Evolutionary conservation across 805 yeast genomes (phyloP).

Genomic region (Isabelozyma heimii): DNA sequence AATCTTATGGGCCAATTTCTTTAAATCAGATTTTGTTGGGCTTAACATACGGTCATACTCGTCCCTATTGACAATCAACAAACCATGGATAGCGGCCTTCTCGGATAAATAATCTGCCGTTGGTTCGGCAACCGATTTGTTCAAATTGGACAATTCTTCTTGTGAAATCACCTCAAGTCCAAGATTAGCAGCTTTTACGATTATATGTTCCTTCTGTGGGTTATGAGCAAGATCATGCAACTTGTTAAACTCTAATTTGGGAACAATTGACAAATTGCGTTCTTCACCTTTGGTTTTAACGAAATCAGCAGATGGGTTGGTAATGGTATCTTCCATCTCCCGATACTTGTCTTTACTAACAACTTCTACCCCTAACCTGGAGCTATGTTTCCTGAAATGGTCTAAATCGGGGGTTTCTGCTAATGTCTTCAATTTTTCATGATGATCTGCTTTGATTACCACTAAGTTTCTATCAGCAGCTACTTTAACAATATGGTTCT

Average conservation of each 20-base stretch:
- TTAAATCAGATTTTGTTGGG: slow-evolving; percentile 11
- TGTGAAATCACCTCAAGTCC: slow-evolving; percentile 14
- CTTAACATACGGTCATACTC: not conserved
- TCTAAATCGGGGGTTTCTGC: slow-evolving; percentile 15
- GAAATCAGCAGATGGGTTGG: slow-evolving; percentile 7
- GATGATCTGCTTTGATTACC: slow-evolving; percentile 4
- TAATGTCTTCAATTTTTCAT: slow-evolving; percentile 5
- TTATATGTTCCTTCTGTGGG: slow-evolving; percentile 21
- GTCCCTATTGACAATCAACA: slow-evolving; percentile 2
- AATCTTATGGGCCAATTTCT: slow-evolving; percentile 10
- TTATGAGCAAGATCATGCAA: slow-evolving; percentile 18
- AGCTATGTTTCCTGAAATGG: slow-evolving; percentile 12
- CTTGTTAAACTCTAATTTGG: slow-evolving; percentile 15
- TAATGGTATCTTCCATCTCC: slow-evolving; percentile 2
- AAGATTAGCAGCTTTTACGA: slow-evolving; percentile 12
- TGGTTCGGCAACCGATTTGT: slow-evolving; percentile 12
- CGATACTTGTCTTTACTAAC: slow-evolving; percentile 9
- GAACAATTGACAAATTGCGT: slow-evolving; percentile 1
- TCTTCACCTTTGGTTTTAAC: slow-evolving; percentile 1
- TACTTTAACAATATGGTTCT: slow-evolving; percentile 6
- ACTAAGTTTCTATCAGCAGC: not conserved
- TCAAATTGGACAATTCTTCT: slow-evolving; percentile 11
- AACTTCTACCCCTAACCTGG: slow-evolving; percentile 10
- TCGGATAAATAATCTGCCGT: slow-evolving; percentile 16
- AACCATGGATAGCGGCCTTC: slow-evolving; percentile 17